Evolutionary conservation across 805 yeast genomes (phyloP).

Genomic region (Metschnikowia lachancei): DNA sequence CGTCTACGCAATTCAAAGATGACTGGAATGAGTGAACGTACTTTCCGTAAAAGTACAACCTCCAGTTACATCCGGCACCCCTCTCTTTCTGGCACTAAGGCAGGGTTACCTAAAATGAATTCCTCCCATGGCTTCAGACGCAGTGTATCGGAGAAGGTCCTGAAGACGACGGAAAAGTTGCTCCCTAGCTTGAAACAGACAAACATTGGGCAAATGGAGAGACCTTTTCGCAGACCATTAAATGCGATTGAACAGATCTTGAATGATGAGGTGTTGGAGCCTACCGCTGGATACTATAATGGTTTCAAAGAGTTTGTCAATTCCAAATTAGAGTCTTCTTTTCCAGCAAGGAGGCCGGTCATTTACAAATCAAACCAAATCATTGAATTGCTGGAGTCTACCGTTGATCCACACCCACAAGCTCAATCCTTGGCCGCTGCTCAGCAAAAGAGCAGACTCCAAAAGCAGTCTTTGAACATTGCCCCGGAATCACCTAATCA

Average conservation of each 20-base stretch:
- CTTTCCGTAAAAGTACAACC: constrained; percentile 5
- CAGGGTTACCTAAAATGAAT: constrained; percentile 22
- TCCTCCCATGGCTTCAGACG: constrained; percentile 53
- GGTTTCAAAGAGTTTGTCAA: not conserved
- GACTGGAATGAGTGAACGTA: constrained; percentile 8
- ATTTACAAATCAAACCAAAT: constrained; percentile 9
- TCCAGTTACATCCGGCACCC: not conserved
- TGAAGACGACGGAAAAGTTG: constrained; percentile 53
- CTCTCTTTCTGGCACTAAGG: not conserved
- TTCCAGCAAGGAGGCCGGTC: constrained; percentile 1
- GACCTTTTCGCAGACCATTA: constrained; percentile 52
- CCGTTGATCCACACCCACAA: not conserved
- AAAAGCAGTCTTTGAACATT: not conserved
- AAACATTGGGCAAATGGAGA: constrained; percentile 48
- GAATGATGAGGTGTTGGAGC: constrained; percentile 32
- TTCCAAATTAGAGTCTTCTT: constrained; percentile 7
- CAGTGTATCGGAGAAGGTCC: constrained; percentile 49
- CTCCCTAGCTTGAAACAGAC: constrained; percentile 60
- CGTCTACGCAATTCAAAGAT: constrained; percentile 1
- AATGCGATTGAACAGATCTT: constrained; percentile 41
- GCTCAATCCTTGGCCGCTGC: not conserved
- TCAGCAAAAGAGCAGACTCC: constrained; percentile 1
- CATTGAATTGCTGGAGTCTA: constrained; percentile 3
- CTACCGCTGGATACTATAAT: constrained; percentile 36
- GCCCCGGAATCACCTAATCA: too few species aligned